Evolutionary conservation across 2,329 filamentous ascomycete species (phyloP).

Genomic region (Paraconiothyrium sp.): DNA sequence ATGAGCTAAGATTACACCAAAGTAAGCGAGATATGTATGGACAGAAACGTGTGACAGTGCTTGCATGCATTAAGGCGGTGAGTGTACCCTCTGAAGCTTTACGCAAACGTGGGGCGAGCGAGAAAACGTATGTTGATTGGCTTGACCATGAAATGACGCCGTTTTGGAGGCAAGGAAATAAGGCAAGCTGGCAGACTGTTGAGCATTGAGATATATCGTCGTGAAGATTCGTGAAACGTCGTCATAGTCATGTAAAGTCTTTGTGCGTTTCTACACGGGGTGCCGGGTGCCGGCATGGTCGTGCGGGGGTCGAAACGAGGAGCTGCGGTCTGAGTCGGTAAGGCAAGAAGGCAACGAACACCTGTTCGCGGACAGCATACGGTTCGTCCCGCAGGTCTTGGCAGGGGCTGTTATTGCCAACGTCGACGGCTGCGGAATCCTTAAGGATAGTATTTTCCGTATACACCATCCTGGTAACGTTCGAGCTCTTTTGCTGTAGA

Average conservation of each 20-base stretch:
- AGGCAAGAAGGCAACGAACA: conserved; percentile 11
- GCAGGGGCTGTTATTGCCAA: conserved; percentile 21
- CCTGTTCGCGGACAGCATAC: conserved; percentile 12
- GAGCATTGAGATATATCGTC: neutral
- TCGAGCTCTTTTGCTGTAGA: conserved; percentile 26
- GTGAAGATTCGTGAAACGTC: neutral
- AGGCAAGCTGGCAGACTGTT: neutral
- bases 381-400: conserved; percentile 23
- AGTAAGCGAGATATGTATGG: too few species aligned
- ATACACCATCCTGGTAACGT: conserved; percentile 28
- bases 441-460: conserved; percentile 34
- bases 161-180: neutral
- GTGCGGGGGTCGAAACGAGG: conserved; percentile 7
- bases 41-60: too few species aligned
- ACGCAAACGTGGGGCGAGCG: neutral
- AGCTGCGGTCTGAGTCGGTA: conserved; percentile 4
- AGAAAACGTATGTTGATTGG: neutral
- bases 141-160: neutral
- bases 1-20: too few species aligned
- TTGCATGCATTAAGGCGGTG: too few species aligned
- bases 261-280: neutral
- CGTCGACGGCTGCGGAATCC: conserved; percentile 6
- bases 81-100: too few species aligned
- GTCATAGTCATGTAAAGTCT: neutral
- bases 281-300: neutral